Percentiles rank a stretch among this genome's conserved stretches.
Evolutionary conservation across 306 rosid genomes (phyloP).

Genomic region (Casuarina equisetifolia): DNA sequence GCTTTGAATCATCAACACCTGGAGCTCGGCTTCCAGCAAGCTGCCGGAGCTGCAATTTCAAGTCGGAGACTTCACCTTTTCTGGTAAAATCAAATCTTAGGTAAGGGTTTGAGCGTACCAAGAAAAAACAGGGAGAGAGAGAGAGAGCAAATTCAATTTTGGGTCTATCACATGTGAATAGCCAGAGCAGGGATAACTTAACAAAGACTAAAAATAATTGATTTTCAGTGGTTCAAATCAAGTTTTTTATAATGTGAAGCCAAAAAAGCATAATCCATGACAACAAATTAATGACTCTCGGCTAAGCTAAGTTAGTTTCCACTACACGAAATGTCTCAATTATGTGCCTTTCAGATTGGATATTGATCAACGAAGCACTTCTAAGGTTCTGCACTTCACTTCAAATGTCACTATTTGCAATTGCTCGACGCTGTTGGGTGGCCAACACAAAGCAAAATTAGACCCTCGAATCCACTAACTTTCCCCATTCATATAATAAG

Average conservation of each 20-base stretch:
- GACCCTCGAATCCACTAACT: background rate
- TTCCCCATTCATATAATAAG: background rate
- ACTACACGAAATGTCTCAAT: background rate
- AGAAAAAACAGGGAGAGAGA: background rate
- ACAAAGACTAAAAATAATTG: conserved; percentile 23
- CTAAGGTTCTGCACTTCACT: background rate
- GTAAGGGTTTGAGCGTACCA: conserved; percentile 7
- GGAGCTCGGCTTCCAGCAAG: conserved; percentile 99
- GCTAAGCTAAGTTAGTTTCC: background rate
- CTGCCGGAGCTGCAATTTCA: conserved; percentile 91
- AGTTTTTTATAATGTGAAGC: background rate
- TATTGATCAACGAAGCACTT: no score
- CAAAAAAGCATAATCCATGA: background rate
- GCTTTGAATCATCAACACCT: conserved; percentile 91
- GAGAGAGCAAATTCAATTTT: background rate
- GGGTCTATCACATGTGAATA: background rate
- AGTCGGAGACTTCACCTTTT: conserved; percentile 96
- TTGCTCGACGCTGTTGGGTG: background rate
- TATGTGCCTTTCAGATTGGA: background rate
- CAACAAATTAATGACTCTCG: background rate
- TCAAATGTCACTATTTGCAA: background rate
- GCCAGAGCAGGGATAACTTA: conserved; percentile 12
- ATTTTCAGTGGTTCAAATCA: conserved; percentile 14
- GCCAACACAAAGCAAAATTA: background rate
- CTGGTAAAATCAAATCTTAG: conserved; percentile 43